Evolutionary conservation across 305 asterid genomes (phyloP).

Genomic region (Petunia hybrid): DNA sequence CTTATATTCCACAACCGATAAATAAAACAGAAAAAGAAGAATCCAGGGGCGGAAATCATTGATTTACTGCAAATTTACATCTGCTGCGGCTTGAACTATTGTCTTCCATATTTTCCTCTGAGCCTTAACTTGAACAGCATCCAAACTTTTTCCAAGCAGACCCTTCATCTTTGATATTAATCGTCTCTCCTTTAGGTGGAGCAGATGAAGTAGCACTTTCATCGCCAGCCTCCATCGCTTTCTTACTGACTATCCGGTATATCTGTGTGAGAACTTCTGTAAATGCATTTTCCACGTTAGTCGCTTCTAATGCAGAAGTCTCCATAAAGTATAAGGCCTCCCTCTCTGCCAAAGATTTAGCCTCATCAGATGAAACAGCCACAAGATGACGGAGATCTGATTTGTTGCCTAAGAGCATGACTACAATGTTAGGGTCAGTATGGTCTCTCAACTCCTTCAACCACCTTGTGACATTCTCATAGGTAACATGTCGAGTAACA

Average conservation of each 20-base stretch:
- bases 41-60: conserved; percentile 12
- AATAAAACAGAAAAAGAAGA: conserved; percentile 5
- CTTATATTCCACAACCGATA: conserved; percentile 29
- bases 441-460: conserved; percentile 78
- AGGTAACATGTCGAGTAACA: conserved; percentile 73
- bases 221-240: conserved; percentile 76
- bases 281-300: conserved; percentile 73
- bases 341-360: conserved; percentile 67
- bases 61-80: conserved; percentile 35
- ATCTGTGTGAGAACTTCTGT: conserved; percentile 74
- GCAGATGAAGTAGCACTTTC: conserved; percentile 66
- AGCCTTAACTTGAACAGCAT: conserved; percentile 66
- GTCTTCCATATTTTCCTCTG: not conserved
- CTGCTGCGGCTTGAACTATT: conserved; percentile 16
- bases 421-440: conserved; percentile 76
- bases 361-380: conserved; percentile 75
- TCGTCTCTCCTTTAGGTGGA: conserved; percentile 72
- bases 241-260: conserved; percentile 61
- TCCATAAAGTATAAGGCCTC: conserved; percentile 87
- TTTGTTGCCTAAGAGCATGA: conserved; percentile 87
- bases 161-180: conserved; percentile 60
- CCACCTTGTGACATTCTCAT: conserved; percentile 75
- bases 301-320: conserved; percentile 85
- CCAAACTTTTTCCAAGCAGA: conserved; percentile 68
- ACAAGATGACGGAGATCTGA: conserved; percentile 90